A percentile compares a stretch with the other conserved stretches of the same genome.
Evolutionary conservation across 805 yeast genomes (phyloP).

Genomic region (Wickerhamomyces rabaulensis): DNA sequence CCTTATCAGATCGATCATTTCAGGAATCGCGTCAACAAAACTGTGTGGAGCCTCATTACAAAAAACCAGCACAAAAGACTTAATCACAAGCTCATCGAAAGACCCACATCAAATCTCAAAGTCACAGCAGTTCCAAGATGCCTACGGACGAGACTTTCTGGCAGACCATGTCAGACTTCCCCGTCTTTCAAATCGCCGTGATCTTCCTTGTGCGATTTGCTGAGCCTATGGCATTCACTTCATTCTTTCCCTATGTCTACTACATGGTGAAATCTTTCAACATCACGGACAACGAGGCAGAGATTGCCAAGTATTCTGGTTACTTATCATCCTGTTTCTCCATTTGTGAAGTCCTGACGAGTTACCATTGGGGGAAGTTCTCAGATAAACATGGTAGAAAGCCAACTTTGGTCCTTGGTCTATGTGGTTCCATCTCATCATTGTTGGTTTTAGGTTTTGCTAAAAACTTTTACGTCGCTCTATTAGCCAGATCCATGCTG

Average conservation of each 20-base stretch:
- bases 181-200: slow-evolving; percentile 9
- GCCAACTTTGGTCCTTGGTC: slow-evolving; percentile 13
- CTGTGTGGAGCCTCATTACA: neutral
- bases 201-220: slow-evolving; percentile 13
- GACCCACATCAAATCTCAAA: too few species aligned
- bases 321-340: slow-evolving; percentile 15
- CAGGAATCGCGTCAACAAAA: too few species aligned
- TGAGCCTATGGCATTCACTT: slow-evolving; percentile 17
- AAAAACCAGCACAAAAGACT: neutral
- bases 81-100: neutral
- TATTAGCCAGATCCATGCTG: slow-evolving; percentile 12
- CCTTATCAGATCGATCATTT: neutral
- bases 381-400: slow-evolving; percentile 15
- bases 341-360: slow-evolving; percentile 13
- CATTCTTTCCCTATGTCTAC: slow-evolving; percentile 17
- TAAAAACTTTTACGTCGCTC: slow-evolving; percentile 12
- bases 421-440: slow-evolving; percentile 9
- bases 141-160: neutral
- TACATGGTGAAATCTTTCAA: slow-evolving; percentile 17
- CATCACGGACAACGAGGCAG: slow-evolving; percentile 13
- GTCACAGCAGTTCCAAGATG: neutral
- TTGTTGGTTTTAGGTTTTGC: slow-evolving; percentile 14
- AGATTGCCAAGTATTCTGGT: slow-evolving; percentile 15
- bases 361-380: slow-evolving; percentile 14
- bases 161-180: slow-evolving; percentile 10